Evolutionary conservation across 371 early-diverging fungal species (phyloP).

Genomic region (Mortierella sp.): DNA sequence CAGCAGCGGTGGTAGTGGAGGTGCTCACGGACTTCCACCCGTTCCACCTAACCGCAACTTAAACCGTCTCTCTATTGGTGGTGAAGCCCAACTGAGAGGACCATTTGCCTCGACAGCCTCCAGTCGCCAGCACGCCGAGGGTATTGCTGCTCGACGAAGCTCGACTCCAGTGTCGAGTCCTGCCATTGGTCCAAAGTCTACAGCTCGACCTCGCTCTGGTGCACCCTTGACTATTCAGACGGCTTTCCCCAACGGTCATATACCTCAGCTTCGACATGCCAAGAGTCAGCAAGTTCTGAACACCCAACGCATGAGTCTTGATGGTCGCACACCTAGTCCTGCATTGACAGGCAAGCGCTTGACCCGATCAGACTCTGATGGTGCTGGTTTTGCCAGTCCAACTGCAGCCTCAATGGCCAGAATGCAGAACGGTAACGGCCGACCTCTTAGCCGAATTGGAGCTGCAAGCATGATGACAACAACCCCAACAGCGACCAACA

Average conservation of each 20-base stretch:
- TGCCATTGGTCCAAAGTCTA: constrained; percentile 33
- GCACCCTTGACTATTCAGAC: constrained; percentile 48
- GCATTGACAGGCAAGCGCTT: constrained; percentile 26
- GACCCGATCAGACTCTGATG: constrained; percentile 38
- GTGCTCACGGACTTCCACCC: constrained; percentile 10
- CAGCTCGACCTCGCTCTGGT: constrained; percentile 30
- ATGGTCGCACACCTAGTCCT: constrained; percentile 46
- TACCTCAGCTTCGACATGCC: constrained; percentile 42
- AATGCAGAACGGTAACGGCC: constrained; percentile 13
- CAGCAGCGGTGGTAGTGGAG: constrained; percentile 31
- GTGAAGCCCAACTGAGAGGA: constrained; percentile 11
- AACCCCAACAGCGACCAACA: constrained; percentile 41
- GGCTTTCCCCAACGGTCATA: constrained; percentile 35
- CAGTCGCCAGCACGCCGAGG: constrained; percentile 45
- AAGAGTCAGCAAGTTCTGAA: constrained; percentile 49
- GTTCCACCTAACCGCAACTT: constrained; percentile 12
- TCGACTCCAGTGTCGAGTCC: constrained; percentile 37
- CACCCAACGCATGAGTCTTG: constrained; percentile 24
- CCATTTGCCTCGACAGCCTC: constrained; percentile 37
- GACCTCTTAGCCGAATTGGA: constrained; percentile 46
- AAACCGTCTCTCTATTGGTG: constrained; percentile 25
- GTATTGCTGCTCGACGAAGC: constrained; percentile 32
- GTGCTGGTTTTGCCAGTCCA: constrained; percentile 17
- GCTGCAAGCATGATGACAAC: constrained; percentile 25
- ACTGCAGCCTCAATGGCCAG: background rate